These are phyloP conservation scores for Neurospora sp. DNA, from an alignment of 495 filamentous ascomycete species.

Conservation along the genomic window DNA sequence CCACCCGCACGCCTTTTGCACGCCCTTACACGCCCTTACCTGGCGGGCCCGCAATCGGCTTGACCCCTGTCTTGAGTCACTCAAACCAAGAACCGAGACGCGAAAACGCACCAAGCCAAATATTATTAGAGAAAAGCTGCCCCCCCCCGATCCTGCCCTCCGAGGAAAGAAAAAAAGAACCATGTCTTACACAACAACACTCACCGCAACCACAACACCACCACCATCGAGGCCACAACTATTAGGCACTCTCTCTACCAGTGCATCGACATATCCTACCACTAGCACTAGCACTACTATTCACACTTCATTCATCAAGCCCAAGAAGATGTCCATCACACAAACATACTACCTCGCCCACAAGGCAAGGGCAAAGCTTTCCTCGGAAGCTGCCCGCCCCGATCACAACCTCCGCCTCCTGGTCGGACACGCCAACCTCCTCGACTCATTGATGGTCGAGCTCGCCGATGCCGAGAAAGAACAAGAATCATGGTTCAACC, in stretches of 20 bases:
- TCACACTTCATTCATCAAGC: conserved; percentile 20
- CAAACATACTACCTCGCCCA: conserved; percentile 97
- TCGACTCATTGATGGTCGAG: conserved; percentile 92
- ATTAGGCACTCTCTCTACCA: not conserved
- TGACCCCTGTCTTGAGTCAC: conserved; percentile 21
- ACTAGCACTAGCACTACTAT: conserved; percentile 7
- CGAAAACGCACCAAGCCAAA: conserved; percentile 11
- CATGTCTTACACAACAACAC: conserved; percentile 19
- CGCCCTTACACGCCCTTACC: not conserved
- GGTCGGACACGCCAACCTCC: conserved; percentile 94
- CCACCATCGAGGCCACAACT: conserved; percentile 6
- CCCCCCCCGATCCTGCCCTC: conserved; percentile 1
- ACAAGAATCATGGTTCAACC: conserved; percentile 97
- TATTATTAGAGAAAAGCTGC: conserved; percentile 11
- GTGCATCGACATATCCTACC: conserved; percentile 1
- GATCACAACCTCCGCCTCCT: conserved; percentile 93
- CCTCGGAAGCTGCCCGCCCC: conserved; percentile 72
- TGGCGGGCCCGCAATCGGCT: conserved; percentile 22
- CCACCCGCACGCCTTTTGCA: not conserved
- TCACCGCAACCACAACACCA: conserved; percentile 7
- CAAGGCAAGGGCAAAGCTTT: conserved; percentile 92
- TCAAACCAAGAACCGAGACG: conserved; percentile 11
- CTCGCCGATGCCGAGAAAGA: conserved; percentile 89
- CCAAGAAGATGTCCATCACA: conserved; percentile 83
- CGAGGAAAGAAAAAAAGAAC: conserved; percentile 7